Percentiles rank a stretch among this genome's conserved stretches.
Evolutionary conservation across 2,329 filamentous ascomycete species (phyloP).

Genomic region (Chrysoporthe cubensis): DNA sequence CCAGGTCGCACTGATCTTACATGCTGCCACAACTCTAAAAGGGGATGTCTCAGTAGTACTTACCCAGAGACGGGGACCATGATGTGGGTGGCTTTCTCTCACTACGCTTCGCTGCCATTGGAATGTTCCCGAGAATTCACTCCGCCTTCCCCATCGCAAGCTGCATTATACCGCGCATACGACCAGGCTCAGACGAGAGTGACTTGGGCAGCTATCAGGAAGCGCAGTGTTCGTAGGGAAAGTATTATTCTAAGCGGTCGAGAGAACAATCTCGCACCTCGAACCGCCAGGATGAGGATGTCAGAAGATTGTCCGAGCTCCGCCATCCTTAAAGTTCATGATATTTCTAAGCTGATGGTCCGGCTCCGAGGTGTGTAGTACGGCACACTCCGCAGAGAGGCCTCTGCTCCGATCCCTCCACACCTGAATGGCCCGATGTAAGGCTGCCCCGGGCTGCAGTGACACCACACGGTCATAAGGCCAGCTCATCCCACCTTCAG

Average conservation of each 20-base stretch:
- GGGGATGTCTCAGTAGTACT: background rate
- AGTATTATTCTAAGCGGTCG: too few relatives aligned
- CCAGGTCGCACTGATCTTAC: background rate
- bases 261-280: background rate
- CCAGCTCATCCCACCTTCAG: background rate
- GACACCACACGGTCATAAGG: background rate
- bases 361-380: conserved; percentile 8
- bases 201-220: background rate
- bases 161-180: too few relatives aligned
- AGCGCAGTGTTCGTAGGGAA: background rate
- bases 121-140: background rate
- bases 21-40: background rate
- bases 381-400: background rate
- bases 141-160: background rate
- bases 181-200: too few relatives aligned
- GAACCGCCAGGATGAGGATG: background rate
- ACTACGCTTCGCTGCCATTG: background rate
- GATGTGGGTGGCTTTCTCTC: background rate
- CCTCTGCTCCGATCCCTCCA: background rate
- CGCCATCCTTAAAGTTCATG: background rate
- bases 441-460: conserved; percentile 10
- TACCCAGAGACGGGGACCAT: background rate
- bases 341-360: background rate
- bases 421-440: background rate
- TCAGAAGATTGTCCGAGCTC: background rate